phyloP scores from a whole-genome alignment of 2,329 filamentous ascomycete species.

The Rhexocercosporidium sp. region DNA sequence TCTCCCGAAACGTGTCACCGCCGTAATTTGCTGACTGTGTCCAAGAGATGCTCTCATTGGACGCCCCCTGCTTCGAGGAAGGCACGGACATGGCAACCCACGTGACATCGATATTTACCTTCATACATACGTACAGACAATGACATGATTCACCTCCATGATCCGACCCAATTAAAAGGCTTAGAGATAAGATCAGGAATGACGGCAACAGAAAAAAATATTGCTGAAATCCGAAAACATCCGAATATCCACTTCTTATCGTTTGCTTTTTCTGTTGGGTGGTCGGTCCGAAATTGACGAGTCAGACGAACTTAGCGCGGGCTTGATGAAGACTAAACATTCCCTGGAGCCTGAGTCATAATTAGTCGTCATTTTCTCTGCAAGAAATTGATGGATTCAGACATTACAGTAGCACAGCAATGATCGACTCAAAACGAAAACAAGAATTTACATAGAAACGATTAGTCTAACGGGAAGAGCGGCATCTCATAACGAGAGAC shows the following conservation, averaged over 20 bases:
- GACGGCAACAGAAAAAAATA: not conserved
- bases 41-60: not conserved
- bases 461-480: too few relatives aligned
- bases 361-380: too few relatives aligned
- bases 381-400: too few relatives aligned
- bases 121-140: too few relatives aligned
- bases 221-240: not conserved
- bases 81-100: not conserved
- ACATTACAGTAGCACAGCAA: too few relatives aligned
- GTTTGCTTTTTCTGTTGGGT: conserved; percentile 1
- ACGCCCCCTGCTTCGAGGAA: conserved; percentile 3
- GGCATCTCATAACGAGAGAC: too few relatives aligned
- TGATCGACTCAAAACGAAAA: too few relatives aligned
- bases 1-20: not conserved
- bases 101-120: not conserved
- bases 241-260: not conserved
- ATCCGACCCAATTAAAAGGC: not conserved
- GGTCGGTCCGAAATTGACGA: not conserved
- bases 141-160: not conserved
- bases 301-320: not conserved
- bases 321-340: too few relatives aligned
- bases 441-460: too few relatives aligned
- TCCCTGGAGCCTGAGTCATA: too few relatives aligned
- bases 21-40: conserved; percentile 6
- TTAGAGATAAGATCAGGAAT: too few relatives aligned